Base-by-base conservation (phyloP, 768 basidiomycete genomes). In the Mycena rebaudengoi region DNA sequence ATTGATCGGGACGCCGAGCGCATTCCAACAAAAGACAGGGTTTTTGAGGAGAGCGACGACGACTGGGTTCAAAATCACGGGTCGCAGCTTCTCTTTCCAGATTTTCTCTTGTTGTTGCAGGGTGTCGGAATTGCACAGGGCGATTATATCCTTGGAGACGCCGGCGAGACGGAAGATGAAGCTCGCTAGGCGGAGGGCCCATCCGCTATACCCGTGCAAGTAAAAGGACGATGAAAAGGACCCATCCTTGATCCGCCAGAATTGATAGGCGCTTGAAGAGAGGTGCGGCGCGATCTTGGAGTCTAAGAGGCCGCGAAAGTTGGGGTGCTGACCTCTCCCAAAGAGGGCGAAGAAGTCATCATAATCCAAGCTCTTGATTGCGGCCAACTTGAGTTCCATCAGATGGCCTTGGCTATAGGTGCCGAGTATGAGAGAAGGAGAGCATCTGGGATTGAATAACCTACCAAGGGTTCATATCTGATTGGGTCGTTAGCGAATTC, bases 381-480 rank as follows among this genome's bases (percentile, higher is more conserved):
- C 84, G 3, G 91, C 91, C 2, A 93, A 84, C 75, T 93, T 94
- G 32, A 94, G 82, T 75, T 94, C 92, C 28, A 93, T 79, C 11
- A 94, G 82, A 73, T 93, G 91, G 3, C 89, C 88, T 82, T 92
- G 91, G 69, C 88, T 85, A 21, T n/a, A n/a, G n/a, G n/a, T n/a
- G n/a, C n/a, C n/a, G 35, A 70, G 39, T 18, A 40, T 25, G 13
- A 8, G 14, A 49, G 8, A 44, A 12, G 0, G 25, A 5, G 32
- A 29, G n/a, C 26, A 16, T 28, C 26, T 23, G 16, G 20, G 23
- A 41, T 12, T 16, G 13, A 32, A 29, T 23, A 21, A 33, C 1
- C 37, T 29, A 64, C 63, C 65, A 67, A 18, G 66, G 66, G 46
- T 67, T 91, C 84, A 91, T 84, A 74, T 91, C 91, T n/a, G n/a